Percentiles rank a stretch among this genome's conserved stretches.
Conservation (phyloP, 331 rosid genomes). For the Spiraea crenata region DNA sequence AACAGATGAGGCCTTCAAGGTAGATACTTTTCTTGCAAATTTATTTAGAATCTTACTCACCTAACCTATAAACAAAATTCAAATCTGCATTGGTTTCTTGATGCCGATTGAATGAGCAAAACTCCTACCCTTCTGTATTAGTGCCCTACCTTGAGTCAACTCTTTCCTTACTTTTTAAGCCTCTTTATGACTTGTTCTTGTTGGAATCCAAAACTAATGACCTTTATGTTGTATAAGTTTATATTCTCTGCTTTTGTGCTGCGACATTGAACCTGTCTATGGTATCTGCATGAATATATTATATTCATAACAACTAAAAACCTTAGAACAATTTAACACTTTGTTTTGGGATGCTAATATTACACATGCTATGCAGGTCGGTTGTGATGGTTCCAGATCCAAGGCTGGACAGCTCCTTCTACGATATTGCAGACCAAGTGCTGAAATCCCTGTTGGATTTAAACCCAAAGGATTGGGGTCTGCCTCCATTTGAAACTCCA, state of each 20-base stretch:
- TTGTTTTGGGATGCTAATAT: slow-evolving; percentile 23
- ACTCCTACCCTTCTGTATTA: background rate
- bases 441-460: slow-evolving; percentile 74
- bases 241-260: background rate
- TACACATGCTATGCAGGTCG: slow-evolving; percentile 46
- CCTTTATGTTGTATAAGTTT: background rate
- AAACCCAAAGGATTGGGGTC: slow-evolving; percentile 76
- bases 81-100: background rate
- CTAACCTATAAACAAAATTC: background rate
- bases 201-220: background rate
- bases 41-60: background rate
- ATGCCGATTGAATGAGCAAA: background rate
- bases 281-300: slow-evolving; percentile 2
- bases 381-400: slow-evolving; percentile 92
- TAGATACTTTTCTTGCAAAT: background rate
- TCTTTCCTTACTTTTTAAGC: background rate
- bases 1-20: background rate
- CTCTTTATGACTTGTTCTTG: background rate
- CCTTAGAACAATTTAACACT: background rate
- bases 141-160: background rate
- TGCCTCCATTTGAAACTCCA: slow-evolving; percentile 74
- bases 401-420: slow-evolving; percentile 68
- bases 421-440: slow-evolving; percentile 66
- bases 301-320: background rate
- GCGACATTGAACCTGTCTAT: background rate